These are phyloP conservation scores for Candida khao-thaluensis DNA, from an alignment of 805 yeast species.

Conservation along the genomic window DNA sequence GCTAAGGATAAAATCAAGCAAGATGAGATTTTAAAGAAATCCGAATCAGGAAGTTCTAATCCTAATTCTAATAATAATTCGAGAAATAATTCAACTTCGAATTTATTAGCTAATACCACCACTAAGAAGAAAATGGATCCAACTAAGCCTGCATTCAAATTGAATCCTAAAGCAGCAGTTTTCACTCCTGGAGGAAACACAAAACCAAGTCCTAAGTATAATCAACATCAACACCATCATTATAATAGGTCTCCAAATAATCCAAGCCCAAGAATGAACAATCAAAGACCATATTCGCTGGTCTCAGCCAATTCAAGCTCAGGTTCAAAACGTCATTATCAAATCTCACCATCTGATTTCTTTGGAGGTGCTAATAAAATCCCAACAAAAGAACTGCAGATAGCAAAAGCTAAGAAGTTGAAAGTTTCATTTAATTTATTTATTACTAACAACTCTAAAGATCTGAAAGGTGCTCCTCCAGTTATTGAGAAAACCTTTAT, in stretches of 20 bases:
- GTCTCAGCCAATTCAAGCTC: constrained; percentile 18
- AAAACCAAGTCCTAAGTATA: constrained; percentile 5
- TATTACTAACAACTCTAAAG: constrained; percentile 39
- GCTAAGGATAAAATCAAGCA: constrained; percentile 68
- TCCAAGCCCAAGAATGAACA: constrained; percentile 34
- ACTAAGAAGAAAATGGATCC: constrained; percentile 54
- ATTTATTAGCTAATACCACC: constrained; percentile 7
- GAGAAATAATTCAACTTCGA: constrained; percentile 8
- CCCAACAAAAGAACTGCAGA: constrained; percentile 39
- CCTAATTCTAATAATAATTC: constrained; percentile 2
- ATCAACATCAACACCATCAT: constrained; percentile 22
- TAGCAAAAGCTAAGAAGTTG: constrained; percentile 36
- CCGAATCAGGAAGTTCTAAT: constrained; percentile 1
- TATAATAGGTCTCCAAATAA: constrained; percentile 22
- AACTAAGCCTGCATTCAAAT: constrained; percentile 60
- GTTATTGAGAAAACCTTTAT: constrained; percentile 61
- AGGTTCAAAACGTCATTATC: constrained; percentile 31
- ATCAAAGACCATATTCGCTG: constrained; percentile 31
- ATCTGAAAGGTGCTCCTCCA: constrained; percentile 24
- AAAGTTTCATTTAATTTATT: constrained; percentile 52
- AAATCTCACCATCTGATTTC: constrained; percentile 41
- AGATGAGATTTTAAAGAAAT: constrained; percentile 52
- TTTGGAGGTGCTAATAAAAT: constrained; percentile 40
- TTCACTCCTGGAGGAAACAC: constrained; percentile 47
- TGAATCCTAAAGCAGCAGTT: constrained; percentile 67